Conservation (phyloP, 805 yeast species). For the Limtongozyma cylindracea region DNA sequence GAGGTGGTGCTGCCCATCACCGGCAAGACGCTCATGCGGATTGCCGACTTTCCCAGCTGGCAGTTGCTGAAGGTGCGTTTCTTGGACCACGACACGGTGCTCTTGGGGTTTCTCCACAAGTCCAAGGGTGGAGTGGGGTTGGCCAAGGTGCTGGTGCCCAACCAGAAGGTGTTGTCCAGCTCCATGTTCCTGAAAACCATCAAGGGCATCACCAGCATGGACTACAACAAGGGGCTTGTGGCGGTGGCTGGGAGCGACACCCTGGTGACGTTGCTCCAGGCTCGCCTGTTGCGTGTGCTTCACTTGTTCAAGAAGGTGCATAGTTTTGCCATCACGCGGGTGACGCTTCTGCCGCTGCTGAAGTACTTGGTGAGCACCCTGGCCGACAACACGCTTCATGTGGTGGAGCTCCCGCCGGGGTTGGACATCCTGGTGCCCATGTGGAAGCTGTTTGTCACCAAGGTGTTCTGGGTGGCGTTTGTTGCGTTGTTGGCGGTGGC, state of each 20-base stretch:
- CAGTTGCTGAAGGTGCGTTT: slow-evolving; percentile 17
- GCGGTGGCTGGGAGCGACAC: slow-evolving; percentile 43
- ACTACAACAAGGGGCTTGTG: slow-evolving; percentile 14
- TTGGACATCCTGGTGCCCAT: no score
- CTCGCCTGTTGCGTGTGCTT: slow-evolving; percentile 22
- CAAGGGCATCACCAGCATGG: slow-evolving; percentile 27
- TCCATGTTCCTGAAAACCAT: slow-evolving; percentile 17
- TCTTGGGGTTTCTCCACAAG: slow-evolving; percentile 9
- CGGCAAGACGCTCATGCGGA: slow-evolving; percentile 4
- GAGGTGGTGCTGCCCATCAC: slow-evolving; percentile 6
- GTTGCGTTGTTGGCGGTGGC: no score
- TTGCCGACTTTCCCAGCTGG: slow-evolving; percentile 3
- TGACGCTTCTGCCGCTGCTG: slow-evolving; percentile 46
- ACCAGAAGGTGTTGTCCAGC: slow-evolving; percentile 15
- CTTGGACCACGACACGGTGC: slow-evolving; percentile 8
- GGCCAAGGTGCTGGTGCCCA: slow-evolving; percentile 15
- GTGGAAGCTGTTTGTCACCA: no score
- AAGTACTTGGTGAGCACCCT: slow-evolving; percentile 43
- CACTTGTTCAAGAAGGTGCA: slow-evolving; percentile 38
- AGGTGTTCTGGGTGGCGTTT: no score
- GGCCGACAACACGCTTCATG: slow-evolving; percentile 50
- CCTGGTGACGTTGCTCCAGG: slow-evolving; percentile 30
- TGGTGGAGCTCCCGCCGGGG: slow-evolving; percentile 25
- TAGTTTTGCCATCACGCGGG: slow-evolving; percentile 51
- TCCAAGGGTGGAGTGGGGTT: slow-evolving; percentile 13